phyloP scores from a whole-genome alignment of 2,329 filamentous ascomycete genomes.

The Nemania sp. region DNA sequence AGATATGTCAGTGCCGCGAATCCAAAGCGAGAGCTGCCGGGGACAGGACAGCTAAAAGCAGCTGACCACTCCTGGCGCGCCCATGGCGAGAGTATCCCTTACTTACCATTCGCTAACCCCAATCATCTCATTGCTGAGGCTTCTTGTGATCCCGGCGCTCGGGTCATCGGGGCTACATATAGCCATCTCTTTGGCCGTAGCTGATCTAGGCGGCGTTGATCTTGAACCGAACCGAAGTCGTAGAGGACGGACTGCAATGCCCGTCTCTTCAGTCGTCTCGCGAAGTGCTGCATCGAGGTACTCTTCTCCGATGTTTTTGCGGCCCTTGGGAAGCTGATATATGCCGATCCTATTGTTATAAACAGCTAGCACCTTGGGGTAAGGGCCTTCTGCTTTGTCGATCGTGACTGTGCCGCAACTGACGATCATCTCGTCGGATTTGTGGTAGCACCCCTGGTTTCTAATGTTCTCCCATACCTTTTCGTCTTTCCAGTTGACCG shows the following conservation, averaged over 20 bases:
- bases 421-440: slow-evolving; percentile 58
- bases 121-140: slow-evolving; percentile 47
- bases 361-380: slow-evolving; percentile 56
- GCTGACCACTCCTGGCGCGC: slow-evolving; percentile 12
- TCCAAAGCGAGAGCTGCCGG: slow-evolving; percentile 9
- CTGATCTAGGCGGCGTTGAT: slow-evolving; percentile 53
- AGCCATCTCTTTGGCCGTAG: slow-evolving; percentile 29
- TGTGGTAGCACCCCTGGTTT: slow-evolving; percentile 52
- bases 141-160: slow-evolving; percentile 45
- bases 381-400: slow-evolving; percentile 48
- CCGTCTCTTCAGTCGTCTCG: slow-evolving; percentile 63
- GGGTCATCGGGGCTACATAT: slow-evolving; percentile 44
- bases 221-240: slow-evolving; percentile 58
- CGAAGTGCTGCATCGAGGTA: slow-evolving; percentile 58
- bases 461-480: slow-evolving; percentile 49
- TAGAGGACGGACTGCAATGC: slow-evolving; percentile 55
- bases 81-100: slow-evolving; percentile 14
- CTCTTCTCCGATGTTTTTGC: slow-evolving; percentile 61
- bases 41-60: slow-evolving; percentile 8
- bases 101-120: slow-evolving; percentile 50
- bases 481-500: slow-evolving; percentile 48
- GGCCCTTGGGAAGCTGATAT: slow-evolving; percentile 62
- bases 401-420: slow-evolving; percentile 62
- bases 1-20: slow-evolving; percentile 25
- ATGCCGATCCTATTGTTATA: slow-evolving; percentile 58